phyloP scores from a whole-genome alignment of 306 rosid species.

The Medicago truncatula region MtrunA17r5.0-ANR NC_053046.1:41890001-41890500 shows the following conservation, averaged over 20 bases:
- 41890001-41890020: slow-evolving; percentile 32
- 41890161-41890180: background rate
- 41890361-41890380: background rate
- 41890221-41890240: background rate
- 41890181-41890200: slow-evolving; percentile 16
- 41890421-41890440: slow-evolving; percentile 25
- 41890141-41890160: background rate
- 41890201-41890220: slow-evolving; percentile 15
- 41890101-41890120: background rate
- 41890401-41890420: slow-evolving; percentile 29
- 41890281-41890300: background rate
- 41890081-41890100: slow-evolving; percentile 1
- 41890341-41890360: background rate
- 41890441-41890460: slow-evolving; percentile 22
- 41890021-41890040: background rate
- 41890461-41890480: slow-evolving; percentile 11
- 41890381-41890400: slow-evolving; percentile 14
- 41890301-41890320: slow-evolving; percentile 7
- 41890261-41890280: background rate
- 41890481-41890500: slow-evolving; percentile 28
- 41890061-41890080: slow-evolving; percentile 4
- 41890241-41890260: slow-evolving; percentile 1
- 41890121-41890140: slow-evolving; percentile 13
- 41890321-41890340: background rate
- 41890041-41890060: slow-evolving; percentile 21